Evolutionary conservation across 345 rosid species (phyloP), one percentile per base, ranked within the genome.

Genomic region (Hirschfeldia incana): DNA sequence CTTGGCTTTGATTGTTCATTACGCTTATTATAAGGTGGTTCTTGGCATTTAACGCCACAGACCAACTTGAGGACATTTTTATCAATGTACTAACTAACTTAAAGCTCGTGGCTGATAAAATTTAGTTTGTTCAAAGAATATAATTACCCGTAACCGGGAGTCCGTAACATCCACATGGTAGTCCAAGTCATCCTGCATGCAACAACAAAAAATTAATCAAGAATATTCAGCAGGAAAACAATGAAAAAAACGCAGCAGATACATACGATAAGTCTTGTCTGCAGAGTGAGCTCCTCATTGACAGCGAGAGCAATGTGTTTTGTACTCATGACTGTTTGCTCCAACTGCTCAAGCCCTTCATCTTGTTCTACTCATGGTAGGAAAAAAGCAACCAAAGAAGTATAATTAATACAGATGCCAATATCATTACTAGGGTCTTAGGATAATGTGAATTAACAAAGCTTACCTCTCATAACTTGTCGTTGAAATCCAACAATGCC

Each of bases 261-360:
- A 53, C 95, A 79, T 85, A 93, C 98, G 78, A 93, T 90, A 58
- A 93, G 92, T 58, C 98, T 86, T n/a, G 98, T 82, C 82, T 93
- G 98, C 59, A 91, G 88, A 77, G 86, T 90, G 73, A 93, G 98
- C 80, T 93, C 98, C 85, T 93, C 98, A 8, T 91, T 91, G 83
- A 93, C 91, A 53, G 98, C 98, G 72, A 90, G 80, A 27, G 97
- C 98, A 73, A 91, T 91, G 81, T 93, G 98, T 77, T 93, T 93
- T 29, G 94, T 91, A 83, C 98, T 93, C 77, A 82, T 84, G 60
- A 91, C 94, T 1, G 98, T 90, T 80, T 83, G 93, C 84, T 93
- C 99, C 85, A 95, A 87, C 86, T 93, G 85, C 85, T 87, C 99
- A 61, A 95, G 97, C 55, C 97, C 99, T 72, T 95, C 99, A 78